Evolutionary conservation across 2,329 filamentous ascomycete genomes (phyloP), one percentile per base, ranked within the genome.

Genomic region (Falciphora oryzae): DNA sequence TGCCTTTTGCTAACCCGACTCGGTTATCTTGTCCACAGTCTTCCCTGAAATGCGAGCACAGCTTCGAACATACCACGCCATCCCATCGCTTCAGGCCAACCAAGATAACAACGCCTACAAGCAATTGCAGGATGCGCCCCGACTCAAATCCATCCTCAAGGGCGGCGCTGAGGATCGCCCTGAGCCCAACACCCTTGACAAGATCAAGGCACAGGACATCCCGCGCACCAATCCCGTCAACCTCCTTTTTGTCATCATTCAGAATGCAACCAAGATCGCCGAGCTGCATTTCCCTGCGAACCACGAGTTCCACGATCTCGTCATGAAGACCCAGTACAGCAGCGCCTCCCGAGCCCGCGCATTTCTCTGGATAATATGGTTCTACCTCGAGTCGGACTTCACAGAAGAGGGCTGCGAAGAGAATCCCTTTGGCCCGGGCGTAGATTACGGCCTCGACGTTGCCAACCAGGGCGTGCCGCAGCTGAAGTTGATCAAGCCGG

Each of bases 1-100:
- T n/a, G 11, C 5, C 25, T 58, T n/a, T 28, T 65, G 63, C 69
- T 71, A 65, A 72, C 66, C 1, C 16, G 6, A 60, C 31, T 6
- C n/a, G n/a, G 27, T 11, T n/a, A 11, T 59, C 58, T 25, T 66
- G 18, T 50, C n/a, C 27, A 53, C 74, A 96, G 95, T 99, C 82
- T 99, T 99, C 75, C 95, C 95, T 28, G 95, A 99, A 76, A 99
- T 99, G 95, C 91, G 95, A 77, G 95, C 95, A 35, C 95, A 99
- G 74, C 83, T 99, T 38, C 89, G 95, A 75, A 99, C 95, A 50
- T 99, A 99, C 79, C 95, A 99, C 75, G 94, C 95, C 16, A 99
- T 99, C 69, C 95, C 95, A 18, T 97, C 93, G 1, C 83, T 99
- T 8, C 95, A 99, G 78, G 94, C 94, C 59, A 91, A 93, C 69